phyloP scores from a whole-genome alignment of 805 yeast species.

The Cyberlindnera samutprakarnensis region DNA sequence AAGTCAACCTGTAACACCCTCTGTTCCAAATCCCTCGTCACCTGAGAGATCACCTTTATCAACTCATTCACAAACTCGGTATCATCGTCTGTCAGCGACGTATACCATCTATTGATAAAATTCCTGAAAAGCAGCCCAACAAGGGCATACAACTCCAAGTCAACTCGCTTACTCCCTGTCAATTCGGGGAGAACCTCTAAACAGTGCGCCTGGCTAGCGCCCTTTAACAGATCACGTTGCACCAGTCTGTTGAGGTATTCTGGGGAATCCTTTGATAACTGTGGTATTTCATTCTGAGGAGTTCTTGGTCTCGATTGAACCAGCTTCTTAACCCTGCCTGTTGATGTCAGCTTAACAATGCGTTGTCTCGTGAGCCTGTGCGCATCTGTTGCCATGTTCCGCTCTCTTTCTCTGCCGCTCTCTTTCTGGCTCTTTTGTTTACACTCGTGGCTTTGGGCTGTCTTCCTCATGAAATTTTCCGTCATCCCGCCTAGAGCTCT shows the following conservation, averaged over 20 bases:
- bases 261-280: conserved; percentile 1
- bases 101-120: conserved; percentile 42
- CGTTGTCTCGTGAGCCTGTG: conserved; percentile 9
- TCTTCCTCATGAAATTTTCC: no score
- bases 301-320: conserved; percentile 2
- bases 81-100: conserved; percentile 31
- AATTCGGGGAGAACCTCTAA: conserved; percentile 29
- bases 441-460: no score
- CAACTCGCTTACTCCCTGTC: conserved; percentile 32
- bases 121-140: conserved; percentile 38
- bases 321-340: neutral
- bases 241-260: conserved; percentile 1
- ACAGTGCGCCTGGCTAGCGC: conserved; percentile 9
- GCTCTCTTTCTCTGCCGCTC: neutral
- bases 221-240: conserved; percentile 1
- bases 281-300: conserved; percentile 4
- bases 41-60: conserved; percentile 30
- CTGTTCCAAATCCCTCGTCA: conserved; percentile 31
- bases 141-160: conserved; percentile 37
- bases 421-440: neutral
- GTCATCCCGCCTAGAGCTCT: no score
- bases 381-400: conserved; percentile 2
- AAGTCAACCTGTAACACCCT: conserved; percentile 27
- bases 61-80: conserved; percentile 35
- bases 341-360: conserved; percentile 7